Base-by-base conservation (phyloP, 495 filamentous ascomycete genomes). In the Penicillium parvum region DNA sequence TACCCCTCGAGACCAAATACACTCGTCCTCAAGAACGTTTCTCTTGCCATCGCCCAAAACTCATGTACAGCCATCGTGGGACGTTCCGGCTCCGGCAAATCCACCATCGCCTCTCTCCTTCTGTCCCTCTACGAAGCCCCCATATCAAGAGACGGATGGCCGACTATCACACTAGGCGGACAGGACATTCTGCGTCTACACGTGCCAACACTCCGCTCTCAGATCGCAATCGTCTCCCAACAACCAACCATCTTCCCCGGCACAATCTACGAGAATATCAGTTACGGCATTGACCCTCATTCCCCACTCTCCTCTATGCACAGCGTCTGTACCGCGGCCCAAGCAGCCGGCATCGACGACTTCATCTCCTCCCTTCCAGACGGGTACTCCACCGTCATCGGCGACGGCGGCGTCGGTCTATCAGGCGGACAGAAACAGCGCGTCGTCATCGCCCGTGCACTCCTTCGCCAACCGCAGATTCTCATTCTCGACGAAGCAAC, bases 401-500 rank as follows among this genome's bases (percentile, higher is more conserved):
- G 88, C 8, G 86, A 90, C 37, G 87, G 88, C 9, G 89, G 88
- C 0, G 66, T 78, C 14, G 73, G 76, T 0, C 58, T 98, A 1
- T 88, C 83, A 0, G 90, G 89, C 2, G 92, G 92, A 0, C 92
- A 98, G 52, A 81, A 82, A 2, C 90, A 96, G 54, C 75, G 88
- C 0, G 47, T 97, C 5, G 79, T 82, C 4, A 90, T 97, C 40
- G 89, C 90, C 2, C 68, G 92, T 1, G 90, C 91, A 3, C 63
- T 97, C 1, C 69, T 85, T 3, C 69, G 88, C 0, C 63, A 72
- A 14, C 88, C 88, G 0, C 71, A 73, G 28, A 60, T 96, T 5
- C 57, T 97, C 14, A 75, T 98, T 0, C 61, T 97, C 9, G 92
- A 98, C 46, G 92, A 97, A 60, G 85, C 90, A 3, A 97, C 92